Base-by-base conservation (phyloP, 352 stramenopile genomes). In the Phytopythium cucurbitacearum region DNA sequence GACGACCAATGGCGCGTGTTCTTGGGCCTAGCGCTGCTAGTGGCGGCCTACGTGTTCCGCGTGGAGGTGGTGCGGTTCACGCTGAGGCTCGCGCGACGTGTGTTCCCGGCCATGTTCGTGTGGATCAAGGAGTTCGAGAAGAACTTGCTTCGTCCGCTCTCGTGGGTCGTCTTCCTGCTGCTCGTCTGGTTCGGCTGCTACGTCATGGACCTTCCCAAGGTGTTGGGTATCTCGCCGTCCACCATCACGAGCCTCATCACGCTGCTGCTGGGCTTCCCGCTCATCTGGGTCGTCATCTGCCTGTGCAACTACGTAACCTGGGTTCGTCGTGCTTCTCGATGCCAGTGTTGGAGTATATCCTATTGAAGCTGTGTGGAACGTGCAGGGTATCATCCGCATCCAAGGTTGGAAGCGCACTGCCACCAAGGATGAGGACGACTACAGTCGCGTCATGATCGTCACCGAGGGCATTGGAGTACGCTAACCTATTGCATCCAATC, bases 101-200 rank as follows among this genome's bases (percentile, higher is more conserved):
- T 77, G 16, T 35, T 87, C 15, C 79, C 81, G 2, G 65, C 66
- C 40, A 62, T 81, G 33, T 71, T 83, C 47, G 70, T 79, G n/a
- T 91, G 76, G 76, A 71, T 94, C 46, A 79, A 84, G 38, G 77
- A 94, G 68, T 92, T 94, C 55, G 84, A 94, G 57, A 91, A 92
- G 53, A 86, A 73, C 57, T 63, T 94, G 21, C 46, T 90, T 51
- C 65, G 69, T 35, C 84, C 84, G 41, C 64, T 94, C 0, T 89
- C 84, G 0, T 94, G 81, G 79, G 76, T 91, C 37, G 76, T 94
- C 12, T 92, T 92, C 58, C 67, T 94, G 34, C 62, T 94, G 32
- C 60, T 91, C 12, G 54, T 76, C 15, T 91, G 82, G 79, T 73
- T 91, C 47, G 69, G 63, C 4, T 59, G 73, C 34, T 86, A 84